These are phyloP conservation scores for Nannizziopsis arthrosporioides DNA, from an alignment of 2,329 filamentous ascomycete genomes.

Conservation along the genomic window DNA sequence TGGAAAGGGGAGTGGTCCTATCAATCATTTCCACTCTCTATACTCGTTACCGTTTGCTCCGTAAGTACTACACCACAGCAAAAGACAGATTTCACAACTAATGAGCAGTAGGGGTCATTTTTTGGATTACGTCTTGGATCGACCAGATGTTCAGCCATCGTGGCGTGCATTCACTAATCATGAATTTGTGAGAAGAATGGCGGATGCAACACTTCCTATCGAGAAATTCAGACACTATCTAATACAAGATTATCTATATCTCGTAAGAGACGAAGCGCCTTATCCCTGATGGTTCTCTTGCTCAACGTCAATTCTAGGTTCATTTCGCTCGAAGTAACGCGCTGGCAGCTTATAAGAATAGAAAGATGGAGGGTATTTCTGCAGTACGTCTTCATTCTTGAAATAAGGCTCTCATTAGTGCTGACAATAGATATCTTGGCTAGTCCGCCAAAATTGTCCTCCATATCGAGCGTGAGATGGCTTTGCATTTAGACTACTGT, in stretches of 20 bases:
- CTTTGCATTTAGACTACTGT: slow-evolving; percentile 73
- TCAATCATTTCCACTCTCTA: slow-evolving; percentile 56
- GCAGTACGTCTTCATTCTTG: slow-evolving; percentile 41
- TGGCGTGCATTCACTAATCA: slow-evolving; percentile 74
- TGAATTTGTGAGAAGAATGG: slow-evolving; percentile 67
- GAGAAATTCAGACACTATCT: slow-evolving; percentile 80
- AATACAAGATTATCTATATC: slow-evolving; percentile 81
- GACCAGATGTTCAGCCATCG: slow-evolving; percentile 57
- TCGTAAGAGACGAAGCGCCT: slow-evolving; percentile 41
- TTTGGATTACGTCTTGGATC: slow-evolving; percentile 66
- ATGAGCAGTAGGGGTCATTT: slow-evolving; percentile 53
- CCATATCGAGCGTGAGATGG: slow-evolving; percentile 68
- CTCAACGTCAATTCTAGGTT: slow-evolving; percentile 38
- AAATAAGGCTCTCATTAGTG: not conserved
- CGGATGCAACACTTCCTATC: slow-evolving; percentile 59
- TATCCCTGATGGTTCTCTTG: slow-evolving; percentile 2
- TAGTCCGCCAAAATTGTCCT: slow-evolving; percentile 58
- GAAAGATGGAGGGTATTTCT: slow-evolving; percentile 58
- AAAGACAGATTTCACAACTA: not conserved
- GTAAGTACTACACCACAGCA: slow-evolving; percentile 27
- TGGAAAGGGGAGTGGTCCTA: slow-evolving; percentile 50
- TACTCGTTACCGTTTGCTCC: slow-evolving; percentile 49
- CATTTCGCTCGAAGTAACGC: slow-evolving; percentile 84
- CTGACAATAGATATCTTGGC: not conserved
- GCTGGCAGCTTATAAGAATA: slow-evolving; percentile 73